Evolutionary conservation across 2,329 filamentous ascomycete genomes (phyloP).

Genomic region (Teratosphaeria epicoccoides): DNA sequence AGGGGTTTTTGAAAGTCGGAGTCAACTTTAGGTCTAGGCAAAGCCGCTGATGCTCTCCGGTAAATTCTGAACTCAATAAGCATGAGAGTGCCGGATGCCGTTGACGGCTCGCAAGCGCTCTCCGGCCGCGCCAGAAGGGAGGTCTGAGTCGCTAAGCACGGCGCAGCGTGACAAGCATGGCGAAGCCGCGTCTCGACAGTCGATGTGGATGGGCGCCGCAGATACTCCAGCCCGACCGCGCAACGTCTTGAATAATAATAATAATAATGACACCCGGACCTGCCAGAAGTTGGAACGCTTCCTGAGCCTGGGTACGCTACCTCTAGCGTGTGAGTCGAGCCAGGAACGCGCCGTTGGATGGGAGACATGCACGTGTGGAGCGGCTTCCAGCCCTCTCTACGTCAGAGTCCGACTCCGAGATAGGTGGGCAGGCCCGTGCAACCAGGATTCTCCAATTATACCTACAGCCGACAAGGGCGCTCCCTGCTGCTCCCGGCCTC

Average conservation of each 20-base stretch:
- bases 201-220: background rate
- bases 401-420: no score
- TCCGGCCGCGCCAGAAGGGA: background rate
- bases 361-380: background rate
- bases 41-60: background rate
- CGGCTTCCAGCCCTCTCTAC: background rate
- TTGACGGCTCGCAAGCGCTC: background rate
- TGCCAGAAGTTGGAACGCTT: background rate
- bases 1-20: constrained; percentile 1
- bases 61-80: background rate
- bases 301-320: background rate
- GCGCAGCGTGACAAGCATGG: background rate
- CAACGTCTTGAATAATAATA: background rate
- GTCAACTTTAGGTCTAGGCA: background rate
- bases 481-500: background rate
- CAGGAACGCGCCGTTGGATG: background rate
- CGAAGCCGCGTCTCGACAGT: background rate
- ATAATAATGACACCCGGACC: background rate
- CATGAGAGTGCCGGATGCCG: background rate
- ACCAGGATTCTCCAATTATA: background rate
- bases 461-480: background rate
- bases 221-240: background rate
- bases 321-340: background rate
- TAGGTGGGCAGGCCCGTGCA: background rate
- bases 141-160: background rate